Percentiles rank a stretch among this genome's conserved stretches.
phyloP scores from a whole-genome alignment of 192 early-diverging fungal species.

The Coemansia sp. region DNA sequence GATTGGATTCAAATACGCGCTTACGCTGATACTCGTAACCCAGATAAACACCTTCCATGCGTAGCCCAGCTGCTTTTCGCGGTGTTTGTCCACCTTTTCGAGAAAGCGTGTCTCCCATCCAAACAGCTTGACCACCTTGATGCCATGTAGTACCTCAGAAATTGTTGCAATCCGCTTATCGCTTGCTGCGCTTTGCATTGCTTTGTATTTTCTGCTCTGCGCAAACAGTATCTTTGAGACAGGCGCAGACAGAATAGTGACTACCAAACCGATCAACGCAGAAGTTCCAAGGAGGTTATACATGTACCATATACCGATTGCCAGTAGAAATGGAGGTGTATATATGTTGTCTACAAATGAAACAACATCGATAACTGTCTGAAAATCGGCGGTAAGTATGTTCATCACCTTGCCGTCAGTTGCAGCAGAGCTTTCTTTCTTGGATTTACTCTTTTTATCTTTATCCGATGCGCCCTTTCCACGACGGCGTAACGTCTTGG shows the following conservation, averaged over 20 bases:
- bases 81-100: slow-evolving; percentile 61
- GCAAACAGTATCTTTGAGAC: slow-evolving; percentile 56
- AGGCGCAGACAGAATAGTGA: slow-evolving; percentile 64
- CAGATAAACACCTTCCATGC: slow-evolving; percentile 54
- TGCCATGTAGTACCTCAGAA: slow-evolving; percentile 84
- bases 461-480: slow-evolving; percentile 59
- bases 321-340: slow-evolving; percentile 61
- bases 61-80: slow-evolving; percentile 63
- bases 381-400: slow-evolving; percentile 69
- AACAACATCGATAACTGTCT: slow-evolving; percentile 58
- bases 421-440: slow-evolving; percentile 27
- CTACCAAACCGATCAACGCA: slow-evolving; percentile 73
- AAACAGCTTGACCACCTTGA: slow-evolving; percentile 89
- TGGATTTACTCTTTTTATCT: slow-evolving; percentile 11
- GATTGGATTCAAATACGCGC: slow-evolving; percentile 62
- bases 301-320: slow-evolving; percentile 67
- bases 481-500: slow-evolving; percentile 64
- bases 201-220: slow-evolving; percentile 57
- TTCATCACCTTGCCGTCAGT: slow-evolving; percentile 71
- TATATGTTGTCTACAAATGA: slow-evolving; percentile 64
- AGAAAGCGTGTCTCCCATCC: slow-evolving; percentile 79
- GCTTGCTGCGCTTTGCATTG: slow-evolving; percentile 56
- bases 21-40: slow-evolving; percentile 52
- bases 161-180: slow-evolving; percentile 76
- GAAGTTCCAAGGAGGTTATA: slow-evolving; percentile 76